Percentiles rank a stretch among this genome's conserved stretches.
Evolutionary conservation across 75 land plant species (phyloP).

Genomic region (Cryptomeria japonica): DNA sequence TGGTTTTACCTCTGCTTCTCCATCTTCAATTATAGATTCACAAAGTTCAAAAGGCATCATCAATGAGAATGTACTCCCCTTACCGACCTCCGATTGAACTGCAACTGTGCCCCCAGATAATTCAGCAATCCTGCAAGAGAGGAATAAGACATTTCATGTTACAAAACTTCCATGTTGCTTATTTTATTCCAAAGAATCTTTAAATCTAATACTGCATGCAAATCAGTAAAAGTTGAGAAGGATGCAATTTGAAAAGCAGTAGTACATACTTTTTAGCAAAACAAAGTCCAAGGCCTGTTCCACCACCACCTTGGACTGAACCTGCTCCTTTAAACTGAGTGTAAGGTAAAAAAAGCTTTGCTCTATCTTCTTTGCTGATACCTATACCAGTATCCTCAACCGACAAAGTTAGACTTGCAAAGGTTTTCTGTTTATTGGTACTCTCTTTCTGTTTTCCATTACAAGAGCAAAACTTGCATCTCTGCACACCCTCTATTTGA

Average conservation of each 20-base stretch:
- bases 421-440: not conserved
- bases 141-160: not conserved
- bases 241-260: not conserved
- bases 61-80: slow-evolving; percentile 42
- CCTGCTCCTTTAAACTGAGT: slow-evolving; percentile 26
- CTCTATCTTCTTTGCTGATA: slow-evolving; percentile 31
- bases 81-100: slow-evolving; percentile 34
- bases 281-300: slow-evolving; percentile 41
- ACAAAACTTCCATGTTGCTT: not conserved
- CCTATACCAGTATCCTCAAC: slow-evolving; percentile 52
- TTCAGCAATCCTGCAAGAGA: slow-evolving; percentile 32
- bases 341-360: slow-evolving; percentile 37
- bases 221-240: not conserved
- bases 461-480: slow-evolving; percentile 5
- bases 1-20: not conserved
- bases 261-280: slow-evolving; percentile 27
- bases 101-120: slow-evolving; percentile 35
- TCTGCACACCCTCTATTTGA: slow-evolving; percentile 3
- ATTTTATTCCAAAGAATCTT: not conserved
- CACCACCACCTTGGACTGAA: slow-evolving; percentile 29
- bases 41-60: slow-evolving; percentile 33
- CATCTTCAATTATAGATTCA: not conserved
- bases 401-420: slow-evolving; percentile 22
- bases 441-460: not conserved
- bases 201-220: not conserved